Evolutionary conservation across 257 asterid species (phyloP).

Genomic region (Przewalskia tangutica): DNA sequence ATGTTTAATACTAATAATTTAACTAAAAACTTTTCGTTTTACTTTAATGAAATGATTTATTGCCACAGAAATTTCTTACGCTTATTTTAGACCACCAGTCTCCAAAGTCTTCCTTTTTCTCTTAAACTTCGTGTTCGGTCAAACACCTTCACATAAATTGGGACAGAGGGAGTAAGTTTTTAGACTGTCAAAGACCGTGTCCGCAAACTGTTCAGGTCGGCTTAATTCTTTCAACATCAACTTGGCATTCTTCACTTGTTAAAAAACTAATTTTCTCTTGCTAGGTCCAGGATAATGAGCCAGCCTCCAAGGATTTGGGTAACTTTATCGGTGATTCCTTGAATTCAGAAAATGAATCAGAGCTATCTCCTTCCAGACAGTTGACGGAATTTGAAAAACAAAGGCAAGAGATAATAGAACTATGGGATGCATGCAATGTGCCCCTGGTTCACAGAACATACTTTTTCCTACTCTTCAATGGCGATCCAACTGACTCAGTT

Average conservation of each 20-base stretch:
- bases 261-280: neutral
- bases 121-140: no score
- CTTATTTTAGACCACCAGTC: no score
- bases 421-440: conserved; percentile 62
- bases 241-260: neutral
- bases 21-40: no score
- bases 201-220: neutral
- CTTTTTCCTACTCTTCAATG: conserved; percentile 63
- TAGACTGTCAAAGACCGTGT: neutral
- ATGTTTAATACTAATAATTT: no score
- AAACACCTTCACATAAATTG: no score
- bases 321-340: conserved; percentile 13
- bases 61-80: no score
- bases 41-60: no score
- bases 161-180: neutral
- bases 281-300: conserved; percentile 16
- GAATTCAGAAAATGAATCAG: conserved; percentile 13
- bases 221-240: neutral
- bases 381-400: conserved; percentile 50
- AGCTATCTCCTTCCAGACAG: conserved; percentile 36
- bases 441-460: conserved; percentile 70
- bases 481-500: conserved; percentile 77
- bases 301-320: conserved; percentile 5
- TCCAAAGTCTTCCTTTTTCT: no score
- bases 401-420: conserved; percentile 50